Conservation (phyloP, 2,329 filamentous ascomycete genomes). For the Fusarium sp. region DNA sequence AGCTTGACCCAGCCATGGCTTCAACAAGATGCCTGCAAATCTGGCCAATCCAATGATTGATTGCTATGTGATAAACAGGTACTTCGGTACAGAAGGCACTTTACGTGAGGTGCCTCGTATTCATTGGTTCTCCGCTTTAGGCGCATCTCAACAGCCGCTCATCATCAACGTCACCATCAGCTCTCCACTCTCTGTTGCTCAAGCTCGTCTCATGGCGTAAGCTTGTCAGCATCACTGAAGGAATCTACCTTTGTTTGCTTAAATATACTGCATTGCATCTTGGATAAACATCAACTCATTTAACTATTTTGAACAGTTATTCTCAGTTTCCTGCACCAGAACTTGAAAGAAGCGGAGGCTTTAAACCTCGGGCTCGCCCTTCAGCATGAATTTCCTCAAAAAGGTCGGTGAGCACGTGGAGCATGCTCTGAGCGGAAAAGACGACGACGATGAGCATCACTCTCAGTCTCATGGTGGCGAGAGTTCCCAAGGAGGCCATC, state of each 20-base stretch:
- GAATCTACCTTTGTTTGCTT: slow-evolving; percentile 15
- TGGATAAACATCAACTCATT: slow-evolving; percentile 7
- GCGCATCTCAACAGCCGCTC: slow-evolving; percentile 6
- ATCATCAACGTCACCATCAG: slow-evolving; percentile 26
- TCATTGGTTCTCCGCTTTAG: slow-evolving; percentile 28
- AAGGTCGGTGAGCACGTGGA: slow-evolving; percentile 42
- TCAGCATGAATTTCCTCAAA: slow-evolving; percentile 53
- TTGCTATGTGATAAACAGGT: slow-evolving; percentile 3
- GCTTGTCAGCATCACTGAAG: slow-evolving; percentile 32
- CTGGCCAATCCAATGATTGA: slow-evolving; percentile 20
- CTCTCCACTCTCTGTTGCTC: slow-evolving; percentile 28
- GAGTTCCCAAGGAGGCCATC: no score
- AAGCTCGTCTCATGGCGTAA: slow-evolving; percentile 32
- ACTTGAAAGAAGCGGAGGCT: slow-evolving; percentile 4
- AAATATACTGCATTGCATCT: slow-evolving; percentile 19
- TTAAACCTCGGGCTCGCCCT: slow-evolving; percentile 5
- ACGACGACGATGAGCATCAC: slow-evolving; percentile 53
- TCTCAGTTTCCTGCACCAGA: neutral
- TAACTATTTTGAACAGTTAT: neutral
- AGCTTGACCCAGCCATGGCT: slow-evolving; percentile 2
- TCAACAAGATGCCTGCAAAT: slow-evolving; percentile 3
- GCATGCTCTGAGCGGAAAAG: slow-evolving; percentile 48
- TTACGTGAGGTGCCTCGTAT: neutral
- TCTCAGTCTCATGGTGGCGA: slow-evolving; percentile 40
- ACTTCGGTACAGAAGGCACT: neutral